These are phyloP conservation scores for Syncephalastrum sp. DNA, from an alignment of 371 early-diverging fungal species.

Conservation along the genomic window DNA sequence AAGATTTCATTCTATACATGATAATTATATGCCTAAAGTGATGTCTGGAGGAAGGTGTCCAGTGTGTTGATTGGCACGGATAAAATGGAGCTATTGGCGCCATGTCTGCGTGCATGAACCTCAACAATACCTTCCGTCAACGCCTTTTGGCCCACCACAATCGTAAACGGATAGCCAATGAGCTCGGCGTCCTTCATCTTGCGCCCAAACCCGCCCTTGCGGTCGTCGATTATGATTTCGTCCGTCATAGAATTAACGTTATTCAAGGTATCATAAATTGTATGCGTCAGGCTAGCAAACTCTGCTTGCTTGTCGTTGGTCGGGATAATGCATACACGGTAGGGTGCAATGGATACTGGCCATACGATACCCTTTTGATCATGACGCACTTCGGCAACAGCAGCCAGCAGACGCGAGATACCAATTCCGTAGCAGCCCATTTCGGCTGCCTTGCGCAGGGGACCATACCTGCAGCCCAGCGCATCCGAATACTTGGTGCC, in stretches of 20 bases:
- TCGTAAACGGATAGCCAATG: slow-evolving; percentile 70
- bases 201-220: slow-evolving; percentile 59
- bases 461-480: slow-evolving; percentile 60
- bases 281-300: slow-evolving; percentile 33
- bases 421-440: slow-evolving; percentile 97
- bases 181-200: slow-evolving; percentile 76
- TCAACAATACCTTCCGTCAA: slow-evolving; percentile 55
- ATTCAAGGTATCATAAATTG: slow-evolving; percentile 48
- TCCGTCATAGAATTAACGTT: slow-evolving; percentile 6
- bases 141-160: slow-evolving; percentile 65
- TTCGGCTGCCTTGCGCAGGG: slow-evolving; percentile 52
- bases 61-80: too few relatives aligned
- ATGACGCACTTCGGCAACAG: slow-evolving; percentile 70
- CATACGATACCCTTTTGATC: slow-evolving; percentile 74
- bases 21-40: neutral
- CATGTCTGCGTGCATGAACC: slow-evolving; percentile 33
- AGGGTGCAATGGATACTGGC: slow-evolving; percentile 80
- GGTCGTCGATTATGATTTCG: slow-evolving; percentile 53
- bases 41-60: slow-evolving; percentile 1
- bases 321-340: slow-evolving; percentile 61
- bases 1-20: too few relatives aligned
- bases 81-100: too few relatives aligned
- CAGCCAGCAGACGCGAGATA: slow-evolving; percentile 75
- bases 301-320: slow-evolving; percentile 48
- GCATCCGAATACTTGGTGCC: slow-evolving; percentile 82